These are phyloP conservation scores for Myrica gale DNA, from an alignment of 306 rosid genomes.

Conservation along the genomic window DNA sequence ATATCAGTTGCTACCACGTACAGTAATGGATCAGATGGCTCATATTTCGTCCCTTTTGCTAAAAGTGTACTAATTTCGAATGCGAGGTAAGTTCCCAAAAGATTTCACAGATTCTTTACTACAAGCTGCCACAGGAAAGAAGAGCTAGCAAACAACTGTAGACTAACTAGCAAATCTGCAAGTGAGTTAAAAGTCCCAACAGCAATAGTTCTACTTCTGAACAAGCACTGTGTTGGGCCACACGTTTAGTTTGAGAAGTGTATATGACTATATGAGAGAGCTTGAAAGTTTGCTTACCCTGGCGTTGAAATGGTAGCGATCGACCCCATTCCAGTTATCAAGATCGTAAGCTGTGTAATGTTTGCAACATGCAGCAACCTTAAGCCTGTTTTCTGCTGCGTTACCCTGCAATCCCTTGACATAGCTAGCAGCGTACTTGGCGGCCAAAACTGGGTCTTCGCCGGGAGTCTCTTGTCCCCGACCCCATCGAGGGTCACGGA, in stretches of 20 bases:
- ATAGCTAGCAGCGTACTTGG: slow-evolving; percentile 67
- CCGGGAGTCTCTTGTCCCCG: slow-evolving; percentile 95
- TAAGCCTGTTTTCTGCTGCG: slow-evolving; percentile 56
- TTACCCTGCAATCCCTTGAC: slow-evolving; percentile 79
- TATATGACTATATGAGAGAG: background rate
- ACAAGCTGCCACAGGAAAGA: no score
- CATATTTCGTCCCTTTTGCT: background rate
- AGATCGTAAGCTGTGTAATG: slow-evolving; percentile 95
- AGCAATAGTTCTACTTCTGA: no score
- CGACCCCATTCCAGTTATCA: slow-evolving; percentile 83
- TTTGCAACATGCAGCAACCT: slow-evolving; percentile 95
- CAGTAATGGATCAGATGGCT: background rate
- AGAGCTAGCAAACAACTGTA: no score
- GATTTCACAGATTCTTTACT: no score
- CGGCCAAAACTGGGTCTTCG: slow-evolving; percentile 71
- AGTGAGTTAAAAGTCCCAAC: no score
- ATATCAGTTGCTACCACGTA: slow-evolving; percentile 3
- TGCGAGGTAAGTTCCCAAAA: background rate
- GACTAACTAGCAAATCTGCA: no score
- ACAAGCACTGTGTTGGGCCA: no score
- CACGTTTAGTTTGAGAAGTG: no score
- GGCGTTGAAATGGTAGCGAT: slow-evolving; percentile 87
- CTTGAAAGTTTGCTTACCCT: slow-evolving; percentile 36
- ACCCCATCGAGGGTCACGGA: slow-evolving; percentile 96
- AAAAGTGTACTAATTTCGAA: background rate